These are phyloP conservation scores for Kodamaea fukazawae DNA, from an alignment of 805 yeast genomes.

Conservation along the genomic window DNA sequence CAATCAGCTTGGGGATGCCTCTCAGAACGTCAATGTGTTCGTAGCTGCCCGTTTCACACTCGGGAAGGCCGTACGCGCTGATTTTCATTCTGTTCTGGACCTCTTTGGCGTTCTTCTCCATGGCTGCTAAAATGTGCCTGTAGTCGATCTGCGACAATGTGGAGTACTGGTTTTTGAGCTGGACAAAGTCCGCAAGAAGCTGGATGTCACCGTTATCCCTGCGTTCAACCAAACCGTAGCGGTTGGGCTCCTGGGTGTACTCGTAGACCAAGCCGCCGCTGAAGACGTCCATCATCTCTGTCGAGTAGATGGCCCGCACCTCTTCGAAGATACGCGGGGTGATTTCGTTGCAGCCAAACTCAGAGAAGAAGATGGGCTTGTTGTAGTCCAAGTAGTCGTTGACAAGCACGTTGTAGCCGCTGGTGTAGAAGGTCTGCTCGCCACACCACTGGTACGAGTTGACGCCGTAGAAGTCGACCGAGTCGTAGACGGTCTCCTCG, in stretches of 20 bases:
- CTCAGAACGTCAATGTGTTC: constrained; percentile 37
- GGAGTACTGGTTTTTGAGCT: constrained; percentile 44
- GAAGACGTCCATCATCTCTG: constrained; percentile 70
- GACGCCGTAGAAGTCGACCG: constrained; percentile 79
- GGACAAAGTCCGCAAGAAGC: constrained; percentile 42
- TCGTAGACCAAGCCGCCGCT: constrained; percentile 87
- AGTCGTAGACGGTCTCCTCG: constrained; percentile 46
- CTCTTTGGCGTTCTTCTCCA: constrained; percentile 24
- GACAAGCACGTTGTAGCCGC: constrained; percentile 67
- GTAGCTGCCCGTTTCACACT: constrained; percentile 30
- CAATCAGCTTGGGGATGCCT: constrained; percentile 46
- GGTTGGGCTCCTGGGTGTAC: constrained; percentile 73
- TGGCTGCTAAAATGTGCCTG: constrained; percentile 20
- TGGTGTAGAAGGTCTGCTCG: constrained; percentile 71
- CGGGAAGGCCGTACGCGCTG: constrained; percentile 20
- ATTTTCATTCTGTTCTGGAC: constrained; percentile 19
- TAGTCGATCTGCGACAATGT: constrained; percentile 29
- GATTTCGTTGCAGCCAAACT: constrained; percentile 85
- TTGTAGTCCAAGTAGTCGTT: constrained; percentile 65
- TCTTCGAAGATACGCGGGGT: constrained; percentile 79
- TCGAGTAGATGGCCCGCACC: constrained; percentile 63
- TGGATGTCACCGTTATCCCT: constrained; percentile 41
- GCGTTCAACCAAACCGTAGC: constrained; percentile 69
- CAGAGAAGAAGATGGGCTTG: constrained; percentile 84
- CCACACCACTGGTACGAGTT: constrained; percentile 89